phyloP scores from a whole-genome alignment of 2,329 filamentous ascomycete species.

The Dothidotthia symphoricarpi region DNA sequence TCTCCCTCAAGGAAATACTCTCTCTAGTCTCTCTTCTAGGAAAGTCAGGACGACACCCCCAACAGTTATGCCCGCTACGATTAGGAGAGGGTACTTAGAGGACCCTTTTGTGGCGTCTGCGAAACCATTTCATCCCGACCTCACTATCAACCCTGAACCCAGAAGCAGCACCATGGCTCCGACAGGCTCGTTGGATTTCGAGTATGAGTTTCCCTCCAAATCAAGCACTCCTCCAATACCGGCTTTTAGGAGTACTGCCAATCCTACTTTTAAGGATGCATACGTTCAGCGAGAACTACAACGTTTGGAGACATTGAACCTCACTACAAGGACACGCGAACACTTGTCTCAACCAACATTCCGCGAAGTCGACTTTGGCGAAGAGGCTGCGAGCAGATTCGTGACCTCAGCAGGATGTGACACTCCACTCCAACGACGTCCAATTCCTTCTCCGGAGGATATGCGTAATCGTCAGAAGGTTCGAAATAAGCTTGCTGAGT shows the following conservation, averaged over 20 bases:
- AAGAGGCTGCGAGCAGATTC: conserved; percentile 16
- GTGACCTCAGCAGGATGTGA: neutral
- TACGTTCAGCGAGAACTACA: conserved; percentile 11
- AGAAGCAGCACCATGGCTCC: neutral
- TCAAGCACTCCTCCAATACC: neutral
- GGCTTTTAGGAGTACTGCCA: neutral
- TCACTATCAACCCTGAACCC: neutral
- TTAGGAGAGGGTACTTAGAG: conserved; percentile 19
- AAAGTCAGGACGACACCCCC: no score
- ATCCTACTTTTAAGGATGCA: conserved; percentile 2
- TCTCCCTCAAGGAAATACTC: neutral
- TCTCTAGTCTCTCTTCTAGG: no score
- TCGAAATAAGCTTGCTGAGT: conserved; percentile 27
- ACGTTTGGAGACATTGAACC: conserved; percentile 7
- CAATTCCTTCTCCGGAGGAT: conserved; percentile 10
- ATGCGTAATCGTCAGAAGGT: conserved; percentile 13
- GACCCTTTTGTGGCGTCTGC: conserved; percentile 28
- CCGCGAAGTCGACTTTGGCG: conserved; percentile 21
- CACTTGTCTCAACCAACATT: conserved; percentile 5
- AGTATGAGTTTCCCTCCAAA: conserved; percentile 27
- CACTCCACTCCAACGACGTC: neutral
- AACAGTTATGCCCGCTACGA: neutral
- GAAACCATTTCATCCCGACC: conserved; percentile 1
- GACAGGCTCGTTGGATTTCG: conserved; percentile 24
- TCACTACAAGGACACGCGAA: conserved; percentile 3